Evolutionary conservation across 2,329 filamentous ascomycete species (phyloP).

Genomic region (Sarocladium oryzae): DNA sequence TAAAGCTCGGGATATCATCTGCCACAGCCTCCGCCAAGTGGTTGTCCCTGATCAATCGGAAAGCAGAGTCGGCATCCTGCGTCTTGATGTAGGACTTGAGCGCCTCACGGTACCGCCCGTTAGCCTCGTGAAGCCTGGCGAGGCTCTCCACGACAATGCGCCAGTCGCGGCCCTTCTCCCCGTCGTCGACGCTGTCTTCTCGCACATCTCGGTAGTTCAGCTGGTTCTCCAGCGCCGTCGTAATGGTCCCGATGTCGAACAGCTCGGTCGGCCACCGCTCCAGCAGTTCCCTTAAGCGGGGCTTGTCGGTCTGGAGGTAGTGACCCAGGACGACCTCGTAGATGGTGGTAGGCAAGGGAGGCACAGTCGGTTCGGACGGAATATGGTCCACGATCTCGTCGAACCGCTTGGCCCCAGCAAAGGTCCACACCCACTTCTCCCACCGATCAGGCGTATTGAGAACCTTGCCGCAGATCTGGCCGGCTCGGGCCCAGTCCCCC

Average conservation of each 20-base stretch:
- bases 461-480: slow-evolving; percentile 75
- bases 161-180: slow-evolving; percentile 74
- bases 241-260: slow-evolving; percentile 72
- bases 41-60: slow-evolving; percentile 77
- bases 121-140: slow-evolving; percentile 76
- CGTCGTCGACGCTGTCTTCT: slow-evolving; percentile 69
- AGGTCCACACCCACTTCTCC: slow-evolving; percentile 95
- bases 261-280: slow-evolving; percentile 79
- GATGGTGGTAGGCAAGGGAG: slow-evolving; percentile 71
- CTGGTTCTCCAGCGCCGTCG: slow-evolving; percentile 74
- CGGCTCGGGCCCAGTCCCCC: slow-evolving; percentile 71
- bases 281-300: slow-evolving; percentile 69
- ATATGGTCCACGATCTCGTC: slow-evolving; percentile 86
- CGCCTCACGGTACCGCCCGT: slow-evolving; percentile 75
- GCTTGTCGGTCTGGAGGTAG: slow-evolving; percentile 74
- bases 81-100: slow-evolving; percentile 83
- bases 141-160: slow-evolving; percentile 80
- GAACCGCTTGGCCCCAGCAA: slow-evolving; percentile 78
- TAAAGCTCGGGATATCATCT: slow-evolving; percentile 85
- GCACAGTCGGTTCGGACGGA: slow-evolving; percentile 68
- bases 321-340: slow-evolving; percentile 88
- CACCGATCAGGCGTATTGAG: slow-evolving; percentile 72
- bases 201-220: slow-evolving; percentile 68
- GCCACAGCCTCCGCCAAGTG: slow-evolving; percentile 84
- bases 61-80: slow-evolving; percentile 85